Base-by-base conservation (phyloP, 2,329 filamentous ascomycete species). In the Penicillium sp. region DNA sequence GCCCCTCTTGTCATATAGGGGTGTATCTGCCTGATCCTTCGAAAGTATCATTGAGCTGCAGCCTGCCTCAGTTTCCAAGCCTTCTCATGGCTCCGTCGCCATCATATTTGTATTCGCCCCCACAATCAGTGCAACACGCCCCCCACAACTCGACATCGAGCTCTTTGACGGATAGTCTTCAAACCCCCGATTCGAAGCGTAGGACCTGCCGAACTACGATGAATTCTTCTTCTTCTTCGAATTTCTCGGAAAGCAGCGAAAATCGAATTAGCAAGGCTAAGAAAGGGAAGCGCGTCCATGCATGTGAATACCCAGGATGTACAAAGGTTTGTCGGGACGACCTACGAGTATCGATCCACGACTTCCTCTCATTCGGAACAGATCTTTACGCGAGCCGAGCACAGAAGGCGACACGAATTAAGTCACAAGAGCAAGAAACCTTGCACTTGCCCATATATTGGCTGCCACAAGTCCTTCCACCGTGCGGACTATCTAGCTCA, bases 341-440 rank as follows among this genome's bases (percentile, higher is more conserved):
- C 56, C 8, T 22, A 26, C 30, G 7, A 13, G 3, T 28, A 11
- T 22, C 3, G 16, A 3, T 3, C 19, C 35, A 19, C 25, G 2
- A 35, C 1, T 10, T 14, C 26, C 6, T 28, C 40, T 55, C 26
- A 55, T 1, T 10, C 7, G 13, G 13, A 16, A 8, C 19, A 81
- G 80, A 73, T 82, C 19, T 83, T 82, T 61, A 82, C 80, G 6
- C 74, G 81, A 70, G 80, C 80, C 52, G 81, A 83, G 64, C 81
- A 83, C 38, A 58, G 59, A 55, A 76, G 78, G 66, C 78, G 81
- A 22, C 81, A 83, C 72, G 79, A 82, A 62, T 70, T 81, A 55
- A 82, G 82, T 61, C 80, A 83, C 68, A 81, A 79, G 59, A 73
- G 79, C 3, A 78, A 79, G 58, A 78, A 78, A 25, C 64, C 74